Evolutionary conservation across 2,329 filamentous ascomycete species (phyloP), one percentile per base, ranked within the genome.

Genomic region (Scytalidium sp.): DNA sequence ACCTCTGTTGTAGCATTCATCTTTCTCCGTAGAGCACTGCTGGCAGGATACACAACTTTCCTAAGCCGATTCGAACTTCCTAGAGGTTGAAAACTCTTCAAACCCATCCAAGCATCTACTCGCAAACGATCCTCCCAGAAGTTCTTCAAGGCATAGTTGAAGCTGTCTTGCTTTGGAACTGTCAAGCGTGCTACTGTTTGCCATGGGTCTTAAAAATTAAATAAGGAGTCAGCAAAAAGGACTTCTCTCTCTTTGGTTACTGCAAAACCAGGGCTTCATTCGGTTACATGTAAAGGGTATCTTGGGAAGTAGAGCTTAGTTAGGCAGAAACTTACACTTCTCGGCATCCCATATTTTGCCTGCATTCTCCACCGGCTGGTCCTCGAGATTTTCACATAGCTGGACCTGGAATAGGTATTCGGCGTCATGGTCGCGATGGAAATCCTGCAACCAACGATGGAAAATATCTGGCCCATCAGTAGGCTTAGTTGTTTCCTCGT

Each of bases 331-430:
- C 25, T 27, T 13, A 27, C 25, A 76, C 43, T 72, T 75, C 32
- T 70, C 67, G 3, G 66, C 60, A 43, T 78, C 72, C 73, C 73
- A 77, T 6, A 67, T 60, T 19, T 61, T 70, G 10, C 72, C 70
- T 13, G 66, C 64, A 49, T 73, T 70, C 50, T 75, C 69, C n/a
- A 74, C 67, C 0, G 70, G 68, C 55, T 76, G 72, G 17, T 76
- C 70, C 1, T 70, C 60, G 1, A 78, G 60, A 47, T 75, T 71
- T 46, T 75, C 72, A 9, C 69, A 67, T 1, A 77, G 62, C 54
- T 77, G 73, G 2, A 74, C 70, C 54, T 74, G 69, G 54, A 76
- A 73, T 11, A 68, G 55, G 49, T 74, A 75, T 39, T 70, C 67
- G 10, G 69, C 70, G 10, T 73, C 64, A 43, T 72, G 61, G 2